Base-by-base conservation (phyloP, 2,329 filamentous ascomycete species). In the Fusarium virguliforme region DNA sequence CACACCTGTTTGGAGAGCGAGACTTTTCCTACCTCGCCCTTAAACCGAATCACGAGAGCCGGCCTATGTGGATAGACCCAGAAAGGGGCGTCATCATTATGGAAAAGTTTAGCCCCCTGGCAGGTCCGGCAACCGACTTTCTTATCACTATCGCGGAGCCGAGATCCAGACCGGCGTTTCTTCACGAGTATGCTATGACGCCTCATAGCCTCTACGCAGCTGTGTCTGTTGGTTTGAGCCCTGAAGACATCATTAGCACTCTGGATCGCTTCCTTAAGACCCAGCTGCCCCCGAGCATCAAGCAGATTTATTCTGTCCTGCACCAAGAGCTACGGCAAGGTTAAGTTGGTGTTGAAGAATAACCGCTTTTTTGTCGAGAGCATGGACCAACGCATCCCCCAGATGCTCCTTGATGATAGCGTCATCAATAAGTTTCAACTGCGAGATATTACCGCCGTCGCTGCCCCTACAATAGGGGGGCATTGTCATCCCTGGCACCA, bases 71-170 rank as follows among this genome's bases (percentile, higher is more conserved):
- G 92, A 94, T 97, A 72, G 93, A 97, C 78, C 92, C 94, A 1
- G 84, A 90, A 40, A 91, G 90, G 76, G 93, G 92, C 30, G 90
- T 91, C 71, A 94, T 97, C 76, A 94, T 95, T n/a, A 86, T 97
- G 43, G 94, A 97, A 84, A 95, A 92, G 73, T 97, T 97, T 83
- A 94, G 91, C 48, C 91, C 94, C 1, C 84, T 94, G 60, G 93
- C 94, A 62, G 86, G 90, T 51, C 90, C 94, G 75, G 94, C 93
- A 0, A 93, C 96, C 78, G 93, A 96, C 79, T 97, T 97, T 78
- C 85, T 97, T 64, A 96, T 95, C 74, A 97, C 94, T 40, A 94
- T 97, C 74, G 94, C 94, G 64, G 94, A 97, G 83, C 94, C 94
- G 24, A 85, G 93, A 64, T 97, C 94, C 30, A 89, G 94, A 60